Evolutionary conservation across 2,329 filamentous ascomycete species (phyloP).

Genomic region (Stagonosporopsis vannaccii): DNA sequence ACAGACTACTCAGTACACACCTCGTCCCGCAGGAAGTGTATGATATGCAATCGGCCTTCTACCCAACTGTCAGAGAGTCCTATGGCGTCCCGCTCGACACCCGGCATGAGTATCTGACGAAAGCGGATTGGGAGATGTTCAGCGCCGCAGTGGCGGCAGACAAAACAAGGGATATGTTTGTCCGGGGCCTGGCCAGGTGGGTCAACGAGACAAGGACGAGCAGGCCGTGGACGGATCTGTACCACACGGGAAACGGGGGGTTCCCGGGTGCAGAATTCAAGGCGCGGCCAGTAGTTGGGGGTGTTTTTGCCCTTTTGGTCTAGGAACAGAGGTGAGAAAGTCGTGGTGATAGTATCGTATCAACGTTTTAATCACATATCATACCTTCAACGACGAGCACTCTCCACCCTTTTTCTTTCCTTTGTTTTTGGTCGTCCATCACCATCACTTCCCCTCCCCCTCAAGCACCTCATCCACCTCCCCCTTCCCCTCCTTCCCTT

Average conservation of each 20-base stretch:
- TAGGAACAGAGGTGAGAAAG: conserved; percentile 67
- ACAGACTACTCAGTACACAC: conserved; percentile 54
- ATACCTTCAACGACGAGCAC: no score
- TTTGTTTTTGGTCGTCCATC: no score
- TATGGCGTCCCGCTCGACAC: conserved; percentile 85
- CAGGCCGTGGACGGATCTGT: conserved; percentile 80
- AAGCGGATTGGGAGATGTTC: conserved; percentile 92
- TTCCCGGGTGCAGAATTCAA: conserved; percentile 80
- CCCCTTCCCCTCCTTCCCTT: conserved; percentile 4
- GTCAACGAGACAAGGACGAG: conserved; percentile 82
- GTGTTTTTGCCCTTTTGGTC: conserved; percentile 85
- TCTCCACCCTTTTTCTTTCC: no score
- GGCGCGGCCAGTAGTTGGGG: conserved; percentile 82
- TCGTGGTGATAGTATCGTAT: neutral
- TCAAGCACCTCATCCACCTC: conserved; percentile 8
- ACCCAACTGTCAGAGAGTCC: conserved; percentile 76
- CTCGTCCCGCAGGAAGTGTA: conserved; percentile 82
- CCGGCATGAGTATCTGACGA: conserved; percentile 77
- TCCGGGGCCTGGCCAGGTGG: conserved; percentile 78
- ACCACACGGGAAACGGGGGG: conserved; percentile 77
- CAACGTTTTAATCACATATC: neutral
- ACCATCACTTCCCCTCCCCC: conserved; percentile 18
- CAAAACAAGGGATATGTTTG: conserved; percentile 72
- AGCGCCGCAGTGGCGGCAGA: conserved; percentile 78
- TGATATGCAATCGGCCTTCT: conserved; percentile 81